Base-by-base conservation (phyloP, 164 flowering plant genomes). In the Magnolia officinalis region DNA sequence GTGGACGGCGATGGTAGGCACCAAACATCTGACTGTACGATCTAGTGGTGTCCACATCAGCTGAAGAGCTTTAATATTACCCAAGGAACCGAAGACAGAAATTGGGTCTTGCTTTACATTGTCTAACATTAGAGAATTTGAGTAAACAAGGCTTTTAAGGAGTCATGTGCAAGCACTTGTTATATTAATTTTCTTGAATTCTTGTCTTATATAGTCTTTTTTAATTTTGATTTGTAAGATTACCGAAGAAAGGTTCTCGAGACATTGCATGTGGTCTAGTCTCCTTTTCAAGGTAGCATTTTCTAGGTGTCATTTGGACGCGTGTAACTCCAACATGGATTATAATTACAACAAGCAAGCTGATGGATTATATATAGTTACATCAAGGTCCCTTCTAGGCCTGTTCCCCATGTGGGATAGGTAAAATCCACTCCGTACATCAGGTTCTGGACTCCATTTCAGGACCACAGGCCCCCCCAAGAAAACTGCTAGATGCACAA, bases 181-280 rank as follows among this genome's bases (percentile, higher is more conserved):
- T 11, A 26, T 16, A 50, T 75, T 70, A 29, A 68, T 26, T 68
- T 16, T 13, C 49, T 37, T 65, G 29, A 21, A 21, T 20, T 65
- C 37, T 65, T 24, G 29, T 65, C 68, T 65, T 65, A 11, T 9
- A 10, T 65, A 2, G 10, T 8, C 13, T 16, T n/a, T 61, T 37
- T 70, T 70, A 18, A 16, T 3, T 63, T n/a, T 11, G 9, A 7
- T 71, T 70, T 73, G 73, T 71, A 76, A 74, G 26, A 51, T 18
- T 76, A 63, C 59, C 71, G 13, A 80, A 80, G 76, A 63, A 49
- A 70, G 63, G 31, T 63, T 76, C 20, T 73, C 70, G 68, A 76
- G 74, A 74, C 73, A 70, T 13, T 80, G 73, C 77, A 80, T 71
- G 49, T 80, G 82, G 58, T 37, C 20, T 70, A 26, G 74, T 45